Evolutionary conservation across 78 protist species (phyloP).

Genomic region (Salpingoeca rosetta): DNA sequence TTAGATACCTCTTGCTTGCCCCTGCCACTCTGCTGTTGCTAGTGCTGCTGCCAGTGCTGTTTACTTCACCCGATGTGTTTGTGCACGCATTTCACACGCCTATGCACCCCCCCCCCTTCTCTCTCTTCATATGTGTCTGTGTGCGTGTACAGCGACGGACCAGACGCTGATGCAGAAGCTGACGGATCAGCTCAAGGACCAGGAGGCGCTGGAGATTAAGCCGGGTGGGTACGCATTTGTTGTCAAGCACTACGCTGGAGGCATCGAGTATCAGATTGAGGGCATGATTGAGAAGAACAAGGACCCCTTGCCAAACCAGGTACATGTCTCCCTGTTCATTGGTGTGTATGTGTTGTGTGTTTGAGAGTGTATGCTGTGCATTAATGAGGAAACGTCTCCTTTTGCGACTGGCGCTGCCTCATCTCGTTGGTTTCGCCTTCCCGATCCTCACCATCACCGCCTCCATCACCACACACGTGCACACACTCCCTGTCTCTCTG

Average conservation of each 20-base stretch:
- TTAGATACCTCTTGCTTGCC: neutral
- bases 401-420: no score
- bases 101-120: neutral
- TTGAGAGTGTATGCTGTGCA: no score
- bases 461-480: no score
- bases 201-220: conserved; percentile 32
- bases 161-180: conserved; percentile 24
- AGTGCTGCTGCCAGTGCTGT: no score
- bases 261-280: conserved; percentile 45
- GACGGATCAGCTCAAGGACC: conserved; percentile 23
- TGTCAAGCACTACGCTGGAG: conserved; percentile 73
- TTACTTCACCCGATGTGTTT: no score
- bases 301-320: conserved; percentile 26
- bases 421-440: no score
- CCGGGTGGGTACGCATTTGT: conserved; percentile 8
- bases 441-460: no score
- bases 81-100: neutral
- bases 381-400: no score
- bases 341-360: no score
- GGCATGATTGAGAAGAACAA: conserved; percentile 68
- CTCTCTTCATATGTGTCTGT: no score
- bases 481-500: no score
- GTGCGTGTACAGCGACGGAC: conserved; percentile 1
- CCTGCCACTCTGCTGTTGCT: neutral
- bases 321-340: no score